Base-by-base conservation (phyloP, 495 filamentous ascomycete species). In the Amphirosellinia nigrospora region DNA sequence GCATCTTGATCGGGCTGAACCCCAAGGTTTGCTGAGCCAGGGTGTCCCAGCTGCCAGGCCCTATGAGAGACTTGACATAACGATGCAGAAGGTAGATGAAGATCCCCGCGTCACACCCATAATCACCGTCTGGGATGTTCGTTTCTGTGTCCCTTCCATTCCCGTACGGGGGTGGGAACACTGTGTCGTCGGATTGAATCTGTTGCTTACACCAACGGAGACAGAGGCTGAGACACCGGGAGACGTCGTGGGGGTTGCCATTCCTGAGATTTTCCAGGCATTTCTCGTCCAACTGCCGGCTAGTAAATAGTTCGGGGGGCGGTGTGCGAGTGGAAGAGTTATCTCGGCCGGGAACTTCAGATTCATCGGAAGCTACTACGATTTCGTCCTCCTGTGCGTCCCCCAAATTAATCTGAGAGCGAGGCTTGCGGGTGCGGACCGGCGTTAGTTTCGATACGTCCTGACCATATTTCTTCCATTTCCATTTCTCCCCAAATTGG, bases 61-160 rank as follows among this genome's bases (percentile, higher is more conserved):
- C 48, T 3, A 48, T 1, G 10, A n/a, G 30, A 9, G 46, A 52
- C 2, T 6, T n/a, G 38, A 65, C 55, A 45, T 63, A 72, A 4
- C 62, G 39, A 21, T 72, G 41, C 1, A 72, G 43, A 13, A 69
- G 21, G 32, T 72, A 69, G 26, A 62, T 34, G 59, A 72, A 72
- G n/a, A 72, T 48, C 16, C 30, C 34, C 16, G 39, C 53, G 13
- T 61, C 58, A 3, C 53, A 36, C 23, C 5, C 50, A 38, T 67
- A 67, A 8, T 56, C 21, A 32, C 21, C 34, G 1, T 21, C 63
- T 0, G 32, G 11, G 46, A 26, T 53, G 34, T 11, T 10, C 16
- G n/a, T 1, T 5, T 64, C 43, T 1, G 3, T 16, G 16, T 64
- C 62, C 10, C 15, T 30, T 48, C 16, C 61, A 1, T n/a, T 16